Base-by-base conservation (phyloP, 164 flowering plant genomes). In the Stephania cephalantha region DNA sequence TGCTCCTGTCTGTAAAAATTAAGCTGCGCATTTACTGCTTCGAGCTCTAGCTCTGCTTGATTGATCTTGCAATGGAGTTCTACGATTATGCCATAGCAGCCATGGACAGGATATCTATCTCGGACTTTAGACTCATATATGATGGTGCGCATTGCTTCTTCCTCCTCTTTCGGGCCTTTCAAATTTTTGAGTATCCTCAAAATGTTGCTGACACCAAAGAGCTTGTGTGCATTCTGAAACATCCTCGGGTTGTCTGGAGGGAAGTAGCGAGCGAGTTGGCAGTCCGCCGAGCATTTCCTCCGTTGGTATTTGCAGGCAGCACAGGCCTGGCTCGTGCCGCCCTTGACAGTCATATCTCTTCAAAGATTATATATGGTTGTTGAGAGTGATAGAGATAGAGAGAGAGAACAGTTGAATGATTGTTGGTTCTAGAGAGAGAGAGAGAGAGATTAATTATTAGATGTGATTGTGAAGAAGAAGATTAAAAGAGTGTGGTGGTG, bases 261-360 rank as follows among this genome's bases (percentile, higher is more conserved):
- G 77, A 91, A 90, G 66, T 83, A 88, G 0, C 90, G 91, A 2
- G 90, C 89, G 20, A 90, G 81, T 4, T 80, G 77, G 74, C 93
- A 92, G 11, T 89, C 84, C 0, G 80, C 64, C 0, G 70, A 18
- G 80, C 97, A 90, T 61, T 82, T 86, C 10, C 87, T 78, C 2
- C 93, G 80, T 35, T 86, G 93, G 84, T 82, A 82, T 48, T 85
- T 89, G 81, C 97, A 91, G 0, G 93, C 88, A n/a, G 93, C 97
- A 74, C 94, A 91, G 2, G 93, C 90, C 35, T 81, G 88, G 81
- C 79, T 85, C 20, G 82, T 75, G 48, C 84, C 84, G 68, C 83
- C 78, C 66, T 81, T 84, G 4, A 83, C 83, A 1, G 85, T 83
- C 85, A 83, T 83, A 5, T 17, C 4, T 72, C 9, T 50, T 18